Evolutionary conservation across 1,284 basidiomycete genomes (phyloP).

Genomic region (Gomphus bonarii): DNA sequence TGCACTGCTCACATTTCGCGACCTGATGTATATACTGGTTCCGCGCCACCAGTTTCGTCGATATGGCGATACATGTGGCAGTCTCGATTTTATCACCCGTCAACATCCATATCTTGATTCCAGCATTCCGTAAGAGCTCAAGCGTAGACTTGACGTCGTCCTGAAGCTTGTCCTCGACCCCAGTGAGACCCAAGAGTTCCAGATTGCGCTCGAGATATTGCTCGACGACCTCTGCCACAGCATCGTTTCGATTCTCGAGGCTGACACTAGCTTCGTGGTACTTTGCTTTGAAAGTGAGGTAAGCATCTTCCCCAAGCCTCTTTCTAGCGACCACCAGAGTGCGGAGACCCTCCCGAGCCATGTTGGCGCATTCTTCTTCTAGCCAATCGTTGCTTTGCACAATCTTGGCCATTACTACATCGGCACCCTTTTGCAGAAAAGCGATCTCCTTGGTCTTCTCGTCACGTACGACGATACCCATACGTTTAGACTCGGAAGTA

Average conservation of each 20-base stretch:
- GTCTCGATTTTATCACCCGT: conserved; percentile 99
- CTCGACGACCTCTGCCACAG: conserved; percentile 65
- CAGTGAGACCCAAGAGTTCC: conserved; percentile 89
- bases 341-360: conserved; percentile 93
- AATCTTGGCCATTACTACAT: conserved; percentile 92
- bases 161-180: conserved; percentile 97
- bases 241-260: conserved; percentile 74
- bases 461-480: conserved; percentile 95
- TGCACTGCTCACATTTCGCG: conserved; percentile 65
- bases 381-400: conserved; percentile 98
- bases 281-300: conserved; percentile 63
- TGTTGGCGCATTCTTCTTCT: conserved; percentile 97
- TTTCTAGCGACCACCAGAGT: conserved; percentile 91
- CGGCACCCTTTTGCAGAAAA: conserved; percentile 96
- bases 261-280: conserved; percentile 72
- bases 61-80: conserved; percentile 96
- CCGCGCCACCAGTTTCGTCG: conserved; percentile 89
- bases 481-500: conserved; percentile 97
- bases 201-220: conserved; percentile 82
- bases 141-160: conserved; percentile 93
- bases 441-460: conserved; percentile 63
- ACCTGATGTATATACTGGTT: conserved; percentile 98
- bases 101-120: conserved; percentile 99
- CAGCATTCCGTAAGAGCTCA: conserved; percentile 90
- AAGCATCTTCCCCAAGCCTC: conserved; percentile 59